Percentiles rank a stretch among this genome's conserved stretches.
Conservation (phyloP, 306 rosid species). For the apple (Malus domestica) region DNA sequence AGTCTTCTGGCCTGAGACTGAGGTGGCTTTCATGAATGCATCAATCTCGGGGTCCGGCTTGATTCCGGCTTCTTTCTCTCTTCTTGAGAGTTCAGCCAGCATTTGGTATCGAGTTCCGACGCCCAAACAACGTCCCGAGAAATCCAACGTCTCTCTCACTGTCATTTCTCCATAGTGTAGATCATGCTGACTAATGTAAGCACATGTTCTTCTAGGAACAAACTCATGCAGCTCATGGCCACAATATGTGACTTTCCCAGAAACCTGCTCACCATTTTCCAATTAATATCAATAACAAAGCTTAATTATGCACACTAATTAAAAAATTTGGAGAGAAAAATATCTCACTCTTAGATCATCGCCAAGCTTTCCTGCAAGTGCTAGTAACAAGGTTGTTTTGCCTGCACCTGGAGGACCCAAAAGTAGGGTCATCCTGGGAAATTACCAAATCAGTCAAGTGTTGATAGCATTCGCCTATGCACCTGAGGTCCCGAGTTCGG, state of each 20-base stretch:
- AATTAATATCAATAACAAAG: background rate
- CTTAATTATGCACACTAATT: background rate
- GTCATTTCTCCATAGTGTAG: conserved; percentile 87
- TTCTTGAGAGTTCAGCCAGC: conserved; percentile 60
- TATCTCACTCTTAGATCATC: conserved; percentile 44
- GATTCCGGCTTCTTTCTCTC: conserved; percentile 71
- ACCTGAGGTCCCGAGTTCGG: background rate
- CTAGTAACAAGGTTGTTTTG: conserved; percentile 67
- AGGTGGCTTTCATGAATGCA: conserved; percentile 74
- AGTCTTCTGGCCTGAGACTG: conserved; percentile 46
- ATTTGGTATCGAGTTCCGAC: conserved; percentile 72
- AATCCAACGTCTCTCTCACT: conserved; percentile 80
- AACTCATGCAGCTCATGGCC: conserved; percentile 69
- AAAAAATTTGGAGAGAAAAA: background rate
- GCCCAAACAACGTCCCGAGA: conserved; percentile 78
- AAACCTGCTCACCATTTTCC: conserved; percentile 26
- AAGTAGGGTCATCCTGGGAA: conserved; percentile 62
- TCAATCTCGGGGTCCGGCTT: conserved; percentile 78
- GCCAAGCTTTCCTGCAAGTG: conserved; percentile 70
- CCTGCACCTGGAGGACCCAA: conserved; percentile 88
- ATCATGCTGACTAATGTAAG: conserved; percentile 78
- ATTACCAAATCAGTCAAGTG: background rate
- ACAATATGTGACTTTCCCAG: conserved; percentile 70
- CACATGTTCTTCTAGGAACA: conserved; percentile 76
- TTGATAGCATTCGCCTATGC: background rate